phyloP scores from a whole-genome alignment of 2,329 filamentous ascomycete genomes.

The Chaetoscypha palmicola region DNA sequence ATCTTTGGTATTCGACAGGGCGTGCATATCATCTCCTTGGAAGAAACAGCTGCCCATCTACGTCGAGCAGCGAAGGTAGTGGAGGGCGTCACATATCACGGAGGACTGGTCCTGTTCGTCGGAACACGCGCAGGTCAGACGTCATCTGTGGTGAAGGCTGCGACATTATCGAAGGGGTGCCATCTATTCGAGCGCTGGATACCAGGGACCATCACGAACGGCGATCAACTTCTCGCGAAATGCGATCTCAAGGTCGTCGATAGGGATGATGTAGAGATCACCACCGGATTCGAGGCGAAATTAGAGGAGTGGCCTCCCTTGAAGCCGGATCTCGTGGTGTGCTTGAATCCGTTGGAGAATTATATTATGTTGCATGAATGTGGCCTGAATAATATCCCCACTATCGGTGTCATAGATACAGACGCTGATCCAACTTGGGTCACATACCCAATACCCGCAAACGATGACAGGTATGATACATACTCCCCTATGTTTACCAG shows the following conservation, averaged over 20 bases:
- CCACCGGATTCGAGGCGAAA: conserved; percentile 56
- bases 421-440: conserved; percentile 89
- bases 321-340: conserved; percentile 84
- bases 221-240: conserved; percentile 73
- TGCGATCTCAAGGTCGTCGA: conserved; percentile 71
- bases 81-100: conserved; percentile 73
- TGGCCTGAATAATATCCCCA: conserved; percentile 78
- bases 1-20: conserved; percentile 86
- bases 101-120: conserved; percentile 83
- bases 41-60: conserved; percentile 80
- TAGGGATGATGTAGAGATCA: conserved; percentile 55
- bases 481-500: not conserved
- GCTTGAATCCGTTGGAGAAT: conserved; percentile 89
- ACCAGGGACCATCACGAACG: conserved; percentile 86
- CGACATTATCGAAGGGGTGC: conserved; percentile 68
- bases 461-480: conserved; percentile 74
- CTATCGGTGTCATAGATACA: conserved; percentile 91
- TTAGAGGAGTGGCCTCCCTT: conserved; percentile 57
- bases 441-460: conserved; percentile 92
- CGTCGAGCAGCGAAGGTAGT: conserved; percentile 91
- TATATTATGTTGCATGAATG: conserved; percentile 87
- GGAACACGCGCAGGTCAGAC: conserved; percentile 80
- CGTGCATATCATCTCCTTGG: conserved; percentile 88
- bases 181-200: conserved; percentile 93
- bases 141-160: conserved; percentile 72